Conservation (phyloP, 1,284 basidiomycete genomes). For the Peniophora sp. region DNA sequence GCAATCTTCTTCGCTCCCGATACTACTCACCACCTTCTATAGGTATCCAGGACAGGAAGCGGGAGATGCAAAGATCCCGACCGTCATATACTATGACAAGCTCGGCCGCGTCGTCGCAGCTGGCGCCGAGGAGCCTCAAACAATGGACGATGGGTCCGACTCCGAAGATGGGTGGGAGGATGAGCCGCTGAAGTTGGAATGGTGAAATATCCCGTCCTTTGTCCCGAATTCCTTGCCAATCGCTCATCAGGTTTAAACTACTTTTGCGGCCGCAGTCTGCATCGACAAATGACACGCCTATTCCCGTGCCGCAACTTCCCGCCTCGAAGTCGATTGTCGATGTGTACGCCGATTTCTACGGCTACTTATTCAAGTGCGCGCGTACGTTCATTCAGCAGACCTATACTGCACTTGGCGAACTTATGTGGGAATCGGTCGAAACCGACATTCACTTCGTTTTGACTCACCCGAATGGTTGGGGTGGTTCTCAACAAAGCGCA, state of each 20-base stretch:
- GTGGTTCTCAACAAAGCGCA: slow-evolving; percentile 25
- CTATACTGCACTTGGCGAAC: not conserved
- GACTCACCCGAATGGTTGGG: slow-evolving; percentile 32
- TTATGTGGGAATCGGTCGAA: slow-evolving; percentile 1
- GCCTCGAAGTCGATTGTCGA: slow-evolving; percentile 5
- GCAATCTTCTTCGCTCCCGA: not conserved
- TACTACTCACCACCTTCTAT: not conserved
- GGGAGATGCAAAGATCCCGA: slow-evolving; percentile 27
- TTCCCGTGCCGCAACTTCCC: slow-evolving; percentile 1
- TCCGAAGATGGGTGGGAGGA: slow-evolving; percentile 18
- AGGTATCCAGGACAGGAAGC: slow-evolving; percentile 6
- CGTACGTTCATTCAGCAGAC: not conserved
- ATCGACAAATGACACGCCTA: not conserved
- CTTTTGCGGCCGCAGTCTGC: slow-evolving; percentile 6
- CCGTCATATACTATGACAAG: slow-evolving; percentile 25
- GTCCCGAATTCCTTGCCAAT: not conserved
- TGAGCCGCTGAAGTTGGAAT: slow-evolving; percentile 17
- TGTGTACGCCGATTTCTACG: slow-evolving; percentile 8
- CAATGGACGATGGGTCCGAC: slow-evolving; percentile 19
- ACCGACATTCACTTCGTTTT: slow-evolving; percentile 22
- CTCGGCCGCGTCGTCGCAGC: slow-evolving; percentile 20
- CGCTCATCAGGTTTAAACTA: slow-evolving; percentile 12
- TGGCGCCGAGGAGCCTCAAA: slow-evolving; percentile 25
- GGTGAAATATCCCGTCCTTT: slow-evolving; percentile 12
- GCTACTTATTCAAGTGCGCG: slow-evolving; percentile 5